A percentile compares a stretch with the other conserved stretches of the same genome.
Evolutionary conservation across 192 early-diverging fungal genomes (phyloP).

Genomic region (Linnemannia exigua): DNA sequence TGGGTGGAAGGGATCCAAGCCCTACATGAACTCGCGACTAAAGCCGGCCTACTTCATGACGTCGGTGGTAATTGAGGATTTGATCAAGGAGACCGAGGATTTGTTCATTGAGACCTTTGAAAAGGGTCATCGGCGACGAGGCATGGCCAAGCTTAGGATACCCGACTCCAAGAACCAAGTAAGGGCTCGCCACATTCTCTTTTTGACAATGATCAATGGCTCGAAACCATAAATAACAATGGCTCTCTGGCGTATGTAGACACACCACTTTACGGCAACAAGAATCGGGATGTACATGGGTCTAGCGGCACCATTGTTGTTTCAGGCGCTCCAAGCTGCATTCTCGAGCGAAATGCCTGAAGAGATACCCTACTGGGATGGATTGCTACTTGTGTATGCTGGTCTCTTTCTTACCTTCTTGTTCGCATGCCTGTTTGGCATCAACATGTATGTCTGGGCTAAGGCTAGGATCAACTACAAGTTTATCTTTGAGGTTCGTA

Average conservation of each 20-base stretch:
- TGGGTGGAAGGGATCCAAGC: slow-evolving; percentile 35
- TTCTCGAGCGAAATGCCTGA: slow-evolving; percentile 34
- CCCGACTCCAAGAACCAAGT: slow-evolving; percentile 59
- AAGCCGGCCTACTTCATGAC: slow-evolving; percentile 66
- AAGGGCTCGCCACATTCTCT: neutral
- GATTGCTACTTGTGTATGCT: slow-evolving; percentile 74
- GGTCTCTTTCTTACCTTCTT: slow-evolving; percentile 73
- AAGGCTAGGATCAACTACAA: slow-evolving; percentile 82
- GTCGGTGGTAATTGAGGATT: slow-evolving; percentile 65
- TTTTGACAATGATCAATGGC: neutral
- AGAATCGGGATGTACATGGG: slow-evolving; percentile 78
- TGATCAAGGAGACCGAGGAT: slow-evolving; percentile 77
- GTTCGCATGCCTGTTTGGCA: slow-evolving; percentile 73
- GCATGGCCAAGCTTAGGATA: slow-evolving; percentile 77
- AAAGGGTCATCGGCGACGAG: slow-evolving; percentile 72
- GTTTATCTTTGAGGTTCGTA: slow-evolving; percentile 78
- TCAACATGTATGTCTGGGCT: slow-evolving; percentile 78
- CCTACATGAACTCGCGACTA: slow-evolving; percentile 30
- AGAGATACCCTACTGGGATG: slow-evolving; percentile 50
- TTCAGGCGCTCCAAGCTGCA: slow-evolving; percentile 58
- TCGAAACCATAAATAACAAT: neutral
- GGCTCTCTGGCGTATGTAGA: slow-evolving; percentile 1
- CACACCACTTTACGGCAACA: slow-evolving; percentile 62
- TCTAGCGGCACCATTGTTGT: slow-evolving; percentile 64
- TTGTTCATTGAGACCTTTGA: slow-evolving; percentile 76